Evolutionary conservation across 1,139 yeast genomes (phyloP), one percentile per base, ranked within the genome.

Genomic region (Dujonia santamariae): DNA sequence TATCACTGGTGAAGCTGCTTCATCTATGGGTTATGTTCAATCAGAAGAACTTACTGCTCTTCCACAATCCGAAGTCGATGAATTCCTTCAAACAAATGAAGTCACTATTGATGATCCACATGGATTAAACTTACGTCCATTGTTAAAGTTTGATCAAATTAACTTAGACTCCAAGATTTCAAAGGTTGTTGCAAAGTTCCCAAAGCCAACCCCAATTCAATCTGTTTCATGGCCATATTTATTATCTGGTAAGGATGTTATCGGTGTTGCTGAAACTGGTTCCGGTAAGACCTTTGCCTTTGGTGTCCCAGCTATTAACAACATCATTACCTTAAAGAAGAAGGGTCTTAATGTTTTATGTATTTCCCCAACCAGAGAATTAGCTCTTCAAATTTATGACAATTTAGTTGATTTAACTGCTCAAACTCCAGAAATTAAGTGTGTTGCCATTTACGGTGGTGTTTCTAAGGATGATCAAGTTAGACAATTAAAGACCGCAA

Each of bases 191-290:
- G 59, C 77, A 26, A 77, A 78, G 48, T 92, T 86, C 64, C 83
- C 87, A 20, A 80, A 78, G 48, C 99, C 98, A 37, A 90, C 97
- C 4, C 97, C 98, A 22, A 92, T 92, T 50, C 99, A 92, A 66
- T 78, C 96, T n/a, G 90, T 81, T 22, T 77, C 97, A 9, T 92
- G 98, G 98, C 99, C 99, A 44, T 88, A 78, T 53, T 65, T 94
- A 35, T 66, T 92, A 35, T 64, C 78, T 22, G 85, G 85, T 14
- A 75, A 83, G 44, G 98, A 92, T 56, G 96, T 90, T 25, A 78
- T 92, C 44, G 98, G 98, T 54, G 97, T 94, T 42, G 98, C 98
- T 19, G 97, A 92, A 64, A 92, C 98, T 9, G 98, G 98, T 30
- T 87, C 96, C 0, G 98, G 98, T 52, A 92, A 92, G 61, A 92